Conservation (phyloP, 139 green algal genomes). For the Asterochloris sp. region DNA sequence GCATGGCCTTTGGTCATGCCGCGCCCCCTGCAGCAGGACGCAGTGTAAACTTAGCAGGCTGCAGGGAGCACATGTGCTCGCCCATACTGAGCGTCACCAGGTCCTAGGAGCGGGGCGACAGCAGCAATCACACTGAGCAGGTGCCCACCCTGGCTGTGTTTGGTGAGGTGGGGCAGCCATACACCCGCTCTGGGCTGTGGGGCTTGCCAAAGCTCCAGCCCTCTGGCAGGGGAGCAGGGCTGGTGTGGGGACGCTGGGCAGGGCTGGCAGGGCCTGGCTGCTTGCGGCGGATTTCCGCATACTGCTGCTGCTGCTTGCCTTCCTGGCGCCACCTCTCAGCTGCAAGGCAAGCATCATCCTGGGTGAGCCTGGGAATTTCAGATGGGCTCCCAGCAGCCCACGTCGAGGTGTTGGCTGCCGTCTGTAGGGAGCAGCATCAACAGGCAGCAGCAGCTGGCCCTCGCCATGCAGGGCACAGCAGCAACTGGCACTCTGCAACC, state of each 20-base stretch:
- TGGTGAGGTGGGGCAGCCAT: background rate
- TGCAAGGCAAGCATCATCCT: background rate
- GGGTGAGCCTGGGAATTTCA: background rate
- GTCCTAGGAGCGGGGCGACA: background rate
- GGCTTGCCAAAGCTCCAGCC: background rate
- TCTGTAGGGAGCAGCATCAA: too few species aligned
- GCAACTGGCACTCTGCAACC: too few species aligned
- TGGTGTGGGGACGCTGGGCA: background rate
- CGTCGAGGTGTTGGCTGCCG: background rate
- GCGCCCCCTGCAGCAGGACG: too few species aligned
- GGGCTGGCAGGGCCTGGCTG: background rate
- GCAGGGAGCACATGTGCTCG: too few species aligned
- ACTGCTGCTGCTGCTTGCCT: slow-evolving; percentile 15
- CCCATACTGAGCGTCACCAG: background rate
- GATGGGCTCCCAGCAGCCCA: background rate
- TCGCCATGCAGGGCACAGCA: too few species aligned
- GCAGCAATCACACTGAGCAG: background rate
- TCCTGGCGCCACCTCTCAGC: slow-evolving; percentile 15
- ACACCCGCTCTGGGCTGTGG: background rate
- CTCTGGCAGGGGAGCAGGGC: background rate
- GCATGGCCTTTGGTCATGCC: too few species aligned
- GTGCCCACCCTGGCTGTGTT: background rate
- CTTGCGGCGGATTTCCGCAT: slow-evolving; percentile 12
- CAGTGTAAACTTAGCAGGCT: too few species aligned
- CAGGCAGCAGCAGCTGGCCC: too few species aligned